phyloP scores from a whole-genome alignment of 169 alveolate species.

The Babesia caballi region DNA sequence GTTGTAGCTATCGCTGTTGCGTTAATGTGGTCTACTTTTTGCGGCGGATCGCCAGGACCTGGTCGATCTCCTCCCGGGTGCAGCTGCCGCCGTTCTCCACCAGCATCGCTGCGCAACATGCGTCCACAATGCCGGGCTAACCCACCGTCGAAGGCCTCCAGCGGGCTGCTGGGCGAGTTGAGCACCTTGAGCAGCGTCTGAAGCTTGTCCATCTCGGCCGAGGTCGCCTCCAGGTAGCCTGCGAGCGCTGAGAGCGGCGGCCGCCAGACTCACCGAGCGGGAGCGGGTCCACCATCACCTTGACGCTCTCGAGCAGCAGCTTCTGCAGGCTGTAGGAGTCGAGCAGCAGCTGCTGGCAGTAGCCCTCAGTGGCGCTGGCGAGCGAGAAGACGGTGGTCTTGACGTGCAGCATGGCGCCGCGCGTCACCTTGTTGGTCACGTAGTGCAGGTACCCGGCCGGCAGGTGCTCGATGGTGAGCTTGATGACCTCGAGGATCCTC shows the following conservation, averaged over 20 bases:
- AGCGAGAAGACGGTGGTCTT: slow-evolving; percentile 67
- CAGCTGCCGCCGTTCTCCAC: slow-evolving; percentile 59
- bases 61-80: slow-evolving; percentile 55
- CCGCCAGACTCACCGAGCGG: slow-evolving; percentile 25
- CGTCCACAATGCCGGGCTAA: not conserved
- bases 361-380: slow-evolving; percentile 47
- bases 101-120: slow-evolving; percentile 12
- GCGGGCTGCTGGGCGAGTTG: slow-evolving; percentile 6
- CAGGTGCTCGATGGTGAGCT: slow-evolving; percentile 31
- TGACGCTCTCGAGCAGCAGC: slow-evolving; percentile 28
- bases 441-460: slow-evolving; percentile 57
- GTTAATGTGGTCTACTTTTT: not conserved
- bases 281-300: slow-evolving; percentile 30
- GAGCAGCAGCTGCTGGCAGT: slow-evolving; percentile 69
- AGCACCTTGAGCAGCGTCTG: slow-evolving; percentile 52
- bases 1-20: not conserved
- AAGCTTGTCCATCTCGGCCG: slow-evolving; percentile 47
- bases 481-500: slow-evolving; percentile 15
- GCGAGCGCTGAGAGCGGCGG: not conserved
- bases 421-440: slow-evolving; percentile 69
- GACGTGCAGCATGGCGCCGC: slow-evolving; percentile 63
- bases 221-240: slow-evolving; percentile 31
- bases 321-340: slow-evolving; percentile 67
- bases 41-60: slow-evolving; percentile 26
- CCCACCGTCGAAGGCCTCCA: slow-evolving; percentile 43